Evolutionary conservation across 2,329 filamentous ascomycete genomes (phyloP).

Genomic region (Microdochium paspali): DNA sequence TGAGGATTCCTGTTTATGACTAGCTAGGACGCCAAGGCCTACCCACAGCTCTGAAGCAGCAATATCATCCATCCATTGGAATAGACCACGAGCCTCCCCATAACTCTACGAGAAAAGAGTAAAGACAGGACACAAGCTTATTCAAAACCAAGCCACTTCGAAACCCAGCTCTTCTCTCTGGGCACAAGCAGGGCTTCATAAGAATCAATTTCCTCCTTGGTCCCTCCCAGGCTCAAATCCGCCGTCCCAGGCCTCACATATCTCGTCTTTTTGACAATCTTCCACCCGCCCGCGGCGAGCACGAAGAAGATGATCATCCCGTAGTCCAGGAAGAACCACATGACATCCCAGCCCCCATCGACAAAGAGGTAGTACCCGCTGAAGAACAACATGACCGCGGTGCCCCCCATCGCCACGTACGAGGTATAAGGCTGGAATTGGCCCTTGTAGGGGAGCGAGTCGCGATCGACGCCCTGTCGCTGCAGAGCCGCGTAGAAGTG

Average conservation of each 20-base stretch:
- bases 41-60: no score
- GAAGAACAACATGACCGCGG: conserved; percentile 4
- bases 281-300: conserved; percentile 4
- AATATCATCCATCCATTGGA: no score
- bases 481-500: conserved; percentile 6
- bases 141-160: background rate
- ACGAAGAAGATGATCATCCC: conserved; percentile 9
- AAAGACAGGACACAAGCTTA: background rate
- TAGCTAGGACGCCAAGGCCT: no score
- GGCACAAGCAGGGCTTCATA: conserved; percentile 4
- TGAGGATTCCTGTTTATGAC: no score
- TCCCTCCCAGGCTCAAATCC: conserved; percentile 7
- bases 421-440: conserved; percentile 6
- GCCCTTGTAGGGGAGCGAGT: conserved; percentile 9
- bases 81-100: no score
- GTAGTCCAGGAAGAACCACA: conserved; percentile 10
- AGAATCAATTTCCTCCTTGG: conserved; percentile 8
- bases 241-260: conserved; percentile 6
- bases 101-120: background rate
- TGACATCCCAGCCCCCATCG: conserved; percentile 6
- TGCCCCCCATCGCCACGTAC: conserved; percentile 5
- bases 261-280: conserved; percentile 2
- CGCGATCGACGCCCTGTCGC: conserved; percentile 14
- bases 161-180: background rate
- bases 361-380: conserved; percentile 7